Evolutionary conservation across 1,139 yeast genomes (phyloP), one percentile per base, ranked within the genome.

Genomic region (Maudiozyma humilis): DNA sequence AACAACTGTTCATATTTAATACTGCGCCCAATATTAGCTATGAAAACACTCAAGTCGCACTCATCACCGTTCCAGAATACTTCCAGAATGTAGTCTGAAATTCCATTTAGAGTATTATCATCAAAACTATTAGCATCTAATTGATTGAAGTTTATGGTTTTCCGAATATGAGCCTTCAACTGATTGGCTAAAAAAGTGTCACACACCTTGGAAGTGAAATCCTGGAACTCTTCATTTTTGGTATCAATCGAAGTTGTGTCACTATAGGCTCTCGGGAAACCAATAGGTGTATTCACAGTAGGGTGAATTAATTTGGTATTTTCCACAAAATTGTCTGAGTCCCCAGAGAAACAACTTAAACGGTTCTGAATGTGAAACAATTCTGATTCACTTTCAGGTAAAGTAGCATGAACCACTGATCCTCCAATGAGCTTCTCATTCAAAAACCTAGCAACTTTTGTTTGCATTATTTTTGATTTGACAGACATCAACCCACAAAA

Each of bases 61-160:
- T n/a, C 30, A 43, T 67, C 60, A 7, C 59, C 54, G 14, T 49
- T 46, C 66, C 69, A 67, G 42, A 53, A 62, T 1, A 59, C 59
- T 23, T 65, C 65, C 38, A 65, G 44, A 36, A 68, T 59, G 44
- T 64, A 64, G 12, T 62, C 62, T 12, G 64, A 44, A 20, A 68
- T 56, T 25, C 59, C 55, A 7, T 45, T 51, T 34, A 66, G 40
- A 3, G 3, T 20, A 44, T 50, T 53, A 3, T 62, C 56, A 46
- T 64, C 57, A 1, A 66, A 56, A 3, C 68, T 66, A 16, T 52
- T 46, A 13, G 8, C 10, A 23, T 66, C 65, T 40, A 52, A 58
- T 38, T 54, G 51, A 41, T 64, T 45, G 40, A 63, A 66, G 33
- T 65, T 64, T 43, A 65, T 52, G 12, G 57, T 56, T 17, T 52